Base-by-base conservation (phyloP, 352 stramenopile genomes). In the Globisporangium acanthophoron region DNA sequence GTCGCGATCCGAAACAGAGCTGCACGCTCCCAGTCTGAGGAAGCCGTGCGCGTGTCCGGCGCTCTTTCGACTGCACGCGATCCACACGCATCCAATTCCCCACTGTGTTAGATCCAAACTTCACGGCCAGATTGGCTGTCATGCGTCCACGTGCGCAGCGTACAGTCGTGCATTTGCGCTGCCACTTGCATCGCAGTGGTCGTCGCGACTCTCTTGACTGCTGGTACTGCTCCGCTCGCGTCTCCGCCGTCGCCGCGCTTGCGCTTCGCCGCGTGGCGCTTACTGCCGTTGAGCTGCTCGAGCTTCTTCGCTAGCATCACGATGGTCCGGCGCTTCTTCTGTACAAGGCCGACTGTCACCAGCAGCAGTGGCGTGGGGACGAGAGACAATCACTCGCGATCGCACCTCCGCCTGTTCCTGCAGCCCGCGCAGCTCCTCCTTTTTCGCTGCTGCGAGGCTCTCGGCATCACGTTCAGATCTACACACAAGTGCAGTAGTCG, bases 381-480 rank as follows among this genome's bases (percentile, higher is more conserved):
- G 12, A 43, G 12, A 13, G 3, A 48, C 43, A 27, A 9, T 27
- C 20, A 40, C 7, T 16, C 4, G 13, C 15, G 16, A n/a, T 46
- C 60, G 16, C n/a, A 84, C 74, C 66, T 78, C 37, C 8, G 70
- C 67, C 58, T 64, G 64, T 15, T 59, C 59, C 51, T 79, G 67
- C 6, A 79, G 46, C 47, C 69, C 54, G 41, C 62, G 67, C 1
- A 84, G 52, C 58, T 81, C 67, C 41, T 78, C 73, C n/a, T 71
- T 78, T 29, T 63, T 64, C 48, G 41, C 31, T 20, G 56, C 13
- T 9, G 35, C 51, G 13, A 16, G 5, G 16, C 43, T 50, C 35
- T 56, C 31, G 2, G 45, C 49, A 15, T 41, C 18, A 8, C 5
- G 31, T 1, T 49, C 50, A 11, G n/a, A 27, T n/a, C 39, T 56